Percentiles rank a stretch among this genome's conserved stretches.
Evolutionary conservation across 352 stramenopile species (phyloP).

Genomic region (Phytophthora brassicae): DNA sequence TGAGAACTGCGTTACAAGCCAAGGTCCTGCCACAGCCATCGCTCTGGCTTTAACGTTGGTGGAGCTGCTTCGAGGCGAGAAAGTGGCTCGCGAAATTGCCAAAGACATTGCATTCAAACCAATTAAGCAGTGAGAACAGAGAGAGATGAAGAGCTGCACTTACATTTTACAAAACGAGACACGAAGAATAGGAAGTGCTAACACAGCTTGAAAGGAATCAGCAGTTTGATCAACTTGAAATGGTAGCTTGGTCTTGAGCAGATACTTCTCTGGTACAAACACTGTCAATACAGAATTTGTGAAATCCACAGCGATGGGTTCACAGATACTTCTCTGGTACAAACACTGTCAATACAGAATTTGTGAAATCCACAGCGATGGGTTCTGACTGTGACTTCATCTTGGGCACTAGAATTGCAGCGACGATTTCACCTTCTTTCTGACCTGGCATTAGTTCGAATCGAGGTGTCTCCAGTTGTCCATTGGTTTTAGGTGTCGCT

Average conservation of each 20-base stretch:
- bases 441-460: constrained; percentile 41
- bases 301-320: constrained; percentile 52
- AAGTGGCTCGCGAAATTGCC: constrained; percentile 29
- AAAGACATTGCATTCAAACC: constrained; percentile 35
- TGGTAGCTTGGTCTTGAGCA: constrained; percentile 47
- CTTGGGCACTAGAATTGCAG: constrained; percentile 49
- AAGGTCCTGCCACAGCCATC: constrained; percentile 60
- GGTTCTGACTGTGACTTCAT: constrained; percentile 32
- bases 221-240: constrained; percentile 41
- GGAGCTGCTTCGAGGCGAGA: constrained; percentile 58
- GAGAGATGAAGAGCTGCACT: constrained; percentile 1
- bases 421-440: constrained; percentile 37
- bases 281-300: constrained; percentile 48
- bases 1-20: constrained; percentile 67
- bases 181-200: constrained; percentile 34
- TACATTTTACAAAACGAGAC: constrained; percentile 31
- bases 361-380: constrained; percentile 51
- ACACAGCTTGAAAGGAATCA: constrained; percentile 16
- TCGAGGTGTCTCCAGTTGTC: constrained; percentile 36
- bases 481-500: not conserved
- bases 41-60: constrained; percentile 57
- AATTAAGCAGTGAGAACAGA: constrained; percentile 25
- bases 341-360: constrained; percentile 49
- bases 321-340: constrained; percentile 58
- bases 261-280: constrained; percentile 55